Evolutionary conservation across 2,329 filamentous ascomycete species (phyloP).

Genomic region (Aspergillus brasiliensis): DNA sequence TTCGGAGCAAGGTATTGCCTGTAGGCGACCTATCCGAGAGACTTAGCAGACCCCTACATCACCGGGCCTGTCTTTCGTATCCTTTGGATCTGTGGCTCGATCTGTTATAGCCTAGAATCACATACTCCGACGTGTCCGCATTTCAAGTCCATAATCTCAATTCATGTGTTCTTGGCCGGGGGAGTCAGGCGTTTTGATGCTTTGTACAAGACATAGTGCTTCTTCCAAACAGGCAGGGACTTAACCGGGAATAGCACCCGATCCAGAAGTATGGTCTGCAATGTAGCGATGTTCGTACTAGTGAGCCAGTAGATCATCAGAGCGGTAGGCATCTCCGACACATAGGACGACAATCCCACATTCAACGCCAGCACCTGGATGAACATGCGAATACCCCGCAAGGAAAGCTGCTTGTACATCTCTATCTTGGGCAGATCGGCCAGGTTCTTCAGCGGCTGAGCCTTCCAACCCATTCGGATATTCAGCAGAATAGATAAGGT

Average conservation of each 20-base stretch:
- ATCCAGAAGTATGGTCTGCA: constrained; percentile 44
- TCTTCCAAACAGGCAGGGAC: constrained; percentile 33
- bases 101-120: background rate
- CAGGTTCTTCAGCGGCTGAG: constrained; percentile 17
- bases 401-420: constrained; percentile 26
- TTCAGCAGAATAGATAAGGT: constrained; percentile 54
- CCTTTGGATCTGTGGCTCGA: background rate
- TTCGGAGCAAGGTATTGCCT: no score
- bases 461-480: constrained; percentile 39
- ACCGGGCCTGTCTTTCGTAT: background rate
- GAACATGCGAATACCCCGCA: constrained; percentile 30
- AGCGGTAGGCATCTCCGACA: constrained; percentile 45
- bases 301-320: constrained; percentile 56
- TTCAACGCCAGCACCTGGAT: constrained; percentile 44
- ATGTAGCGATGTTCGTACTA: constrained; percentile 45
- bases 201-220: constrained; percentile 34
- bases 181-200: background rate
- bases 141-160: background rate
- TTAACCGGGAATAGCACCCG: constrained; percentile 41
- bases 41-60: background rate
- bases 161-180: background rate
- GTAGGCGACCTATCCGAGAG: no score
- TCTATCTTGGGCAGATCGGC: constrained; percentile 31
- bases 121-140: background rate
- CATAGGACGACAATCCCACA: constrained; percentile 36